Base-by-base conservation (phyloP, 2,329 filamentous ascomycete genomes). In the Fusarium sp. region DNA sequence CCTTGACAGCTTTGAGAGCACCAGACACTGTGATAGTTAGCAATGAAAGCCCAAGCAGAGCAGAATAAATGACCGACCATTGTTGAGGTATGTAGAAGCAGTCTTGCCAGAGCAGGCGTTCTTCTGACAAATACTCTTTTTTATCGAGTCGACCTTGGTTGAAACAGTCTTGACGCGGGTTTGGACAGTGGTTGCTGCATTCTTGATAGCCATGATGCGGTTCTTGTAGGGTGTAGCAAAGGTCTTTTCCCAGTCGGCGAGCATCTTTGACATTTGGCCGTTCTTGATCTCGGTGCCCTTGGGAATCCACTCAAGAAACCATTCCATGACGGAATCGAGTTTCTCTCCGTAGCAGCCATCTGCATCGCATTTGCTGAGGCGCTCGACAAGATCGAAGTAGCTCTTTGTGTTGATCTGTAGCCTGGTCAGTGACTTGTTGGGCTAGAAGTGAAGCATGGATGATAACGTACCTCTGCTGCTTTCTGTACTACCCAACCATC, bases 401-500 rank as follows among this genome's bases (percentile, higher is more conserved):
- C 54, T 59, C 20, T 46, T 42, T 13, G 64, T 63, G 29, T 53
- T 61, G 4, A 72, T 65, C 69, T 72, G 3, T 9, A 8, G 12
- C 5, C 7, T 27, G 17, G 27, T 71, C 17, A 71, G 7, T 41
- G 9, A 4, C 7, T 7, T 2, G 11, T 15, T 11, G 0, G 15
- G n/a, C 1, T 0, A 14, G 11, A 18, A 7, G 4, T 4, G 6
- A 17, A 17, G 5, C 4, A 22, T 5, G 1, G 1, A 9, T 3
- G 1, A 15, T 2, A 29, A 20, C 36, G 3, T n/a, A 70, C 70
- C 36, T 65, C 70, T 22, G 64, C 45, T 36, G 59, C 70, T 55
- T 58, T 68, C 11, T 69, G 55, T 5, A 69, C 55, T 4, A 39
- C 36, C 70, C 70, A 72, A 9, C 70, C 70, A n/a, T 72, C 65